A percentile compares a stretch with the other conserved stretches of the same genome.
These are phyloP conservation scores for Murraya paniculata DNA, from an alignment of 345 rosid genomes.

Conservation along the genomic window DNA sequence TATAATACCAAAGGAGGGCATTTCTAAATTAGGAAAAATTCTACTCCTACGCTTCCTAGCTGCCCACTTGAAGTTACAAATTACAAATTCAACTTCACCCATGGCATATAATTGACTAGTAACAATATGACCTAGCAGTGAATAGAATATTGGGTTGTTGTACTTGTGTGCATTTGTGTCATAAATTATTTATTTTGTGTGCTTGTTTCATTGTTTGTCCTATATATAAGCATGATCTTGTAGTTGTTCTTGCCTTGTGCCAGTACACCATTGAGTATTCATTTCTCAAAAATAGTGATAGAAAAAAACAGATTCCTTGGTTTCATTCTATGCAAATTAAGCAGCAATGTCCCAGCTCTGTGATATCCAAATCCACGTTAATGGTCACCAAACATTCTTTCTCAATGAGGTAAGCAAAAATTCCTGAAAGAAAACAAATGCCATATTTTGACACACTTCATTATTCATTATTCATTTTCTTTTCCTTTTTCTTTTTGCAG, in stretches of 20 bases:
- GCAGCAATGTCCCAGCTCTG: slow-evolving; percentile 44
- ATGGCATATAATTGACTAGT: too few species aligned
- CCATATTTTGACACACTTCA: not conserved
- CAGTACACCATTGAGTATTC: not conserved
- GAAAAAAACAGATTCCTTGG: not conserved
- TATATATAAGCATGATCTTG: not conserved
- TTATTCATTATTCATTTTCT: not conserved
- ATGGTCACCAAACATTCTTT: slow-evolving; percentile 48
- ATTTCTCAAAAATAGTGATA: not conserved
- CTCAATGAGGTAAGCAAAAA: slow-evolving; percentile 45
- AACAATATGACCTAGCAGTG: too few species aligned
- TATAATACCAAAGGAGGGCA: too few species aligned
- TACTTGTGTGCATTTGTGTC: not conserved
- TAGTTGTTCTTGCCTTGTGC: not conserved
- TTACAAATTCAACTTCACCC: too few species aligned
- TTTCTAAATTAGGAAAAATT: too few species aligned
- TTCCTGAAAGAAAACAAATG: not conserved
- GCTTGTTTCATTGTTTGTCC: not conserved
- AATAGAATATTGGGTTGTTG: not conserved
- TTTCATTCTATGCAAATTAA: not conserved
- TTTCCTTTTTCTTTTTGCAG: slow-evolving; percentile 29
- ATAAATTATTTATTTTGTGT: not conserved
- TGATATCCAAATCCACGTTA: slow-evolving; percentile 47
- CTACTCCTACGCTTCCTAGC: too few species aligned
- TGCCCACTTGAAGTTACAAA: too few species aligned